Conservation (phyloP, 2,329 filamentous ascomycete species). For the Diaporthe caulivora region DNA sequence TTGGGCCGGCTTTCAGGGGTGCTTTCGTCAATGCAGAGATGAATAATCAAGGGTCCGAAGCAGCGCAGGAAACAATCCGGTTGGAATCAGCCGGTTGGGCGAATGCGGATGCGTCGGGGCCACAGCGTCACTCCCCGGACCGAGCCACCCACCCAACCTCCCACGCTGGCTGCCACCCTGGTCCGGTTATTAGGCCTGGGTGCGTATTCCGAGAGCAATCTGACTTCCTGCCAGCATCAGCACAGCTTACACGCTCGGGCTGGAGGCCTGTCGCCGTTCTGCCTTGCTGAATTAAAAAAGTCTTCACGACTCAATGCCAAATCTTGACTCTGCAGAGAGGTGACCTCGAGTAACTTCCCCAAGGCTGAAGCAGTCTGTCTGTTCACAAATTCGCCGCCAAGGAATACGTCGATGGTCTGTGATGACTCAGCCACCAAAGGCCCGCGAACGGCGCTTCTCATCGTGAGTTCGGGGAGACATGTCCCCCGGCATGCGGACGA, state of each 20-base stretch:
- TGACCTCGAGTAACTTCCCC: no score
- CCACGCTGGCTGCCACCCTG: background rate
- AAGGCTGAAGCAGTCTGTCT: background rate
- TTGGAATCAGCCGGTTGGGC: background rate
- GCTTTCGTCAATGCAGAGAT: background rate
- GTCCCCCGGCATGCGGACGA: background rate
- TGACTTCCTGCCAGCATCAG: background rate
- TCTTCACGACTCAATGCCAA: background rate
- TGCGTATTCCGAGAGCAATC: background rate
- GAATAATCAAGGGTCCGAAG: conserved; percentile 16
- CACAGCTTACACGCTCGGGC: background rate
- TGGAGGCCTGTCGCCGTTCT: background rate
- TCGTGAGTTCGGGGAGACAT: conserved; percentile 3
- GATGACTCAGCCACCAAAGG: conserved; percentile 23
- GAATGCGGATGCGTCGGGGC: conserved; percentile 19
- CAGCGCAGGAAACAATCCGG: conserved; percentile 15
- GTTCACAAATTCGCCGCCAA: background rate
- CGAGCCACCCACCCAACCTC: background rate
- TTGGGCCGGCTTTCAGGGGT: conserved; percentile 5
- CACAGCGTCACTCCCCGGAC: conserved; percentile 16
- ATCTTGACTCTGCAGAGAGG: conserved; percentile 1
- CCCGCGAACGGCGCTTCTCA: background rate
- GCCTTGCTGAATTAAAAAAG: background rate
- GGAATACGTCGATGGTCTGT: background rate
- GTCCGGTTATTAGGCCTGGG: background rate